Base-by-base conservation (phyloP, 768 basidiomycete genomes). In the Infundibulicybe gibba region DNA sequence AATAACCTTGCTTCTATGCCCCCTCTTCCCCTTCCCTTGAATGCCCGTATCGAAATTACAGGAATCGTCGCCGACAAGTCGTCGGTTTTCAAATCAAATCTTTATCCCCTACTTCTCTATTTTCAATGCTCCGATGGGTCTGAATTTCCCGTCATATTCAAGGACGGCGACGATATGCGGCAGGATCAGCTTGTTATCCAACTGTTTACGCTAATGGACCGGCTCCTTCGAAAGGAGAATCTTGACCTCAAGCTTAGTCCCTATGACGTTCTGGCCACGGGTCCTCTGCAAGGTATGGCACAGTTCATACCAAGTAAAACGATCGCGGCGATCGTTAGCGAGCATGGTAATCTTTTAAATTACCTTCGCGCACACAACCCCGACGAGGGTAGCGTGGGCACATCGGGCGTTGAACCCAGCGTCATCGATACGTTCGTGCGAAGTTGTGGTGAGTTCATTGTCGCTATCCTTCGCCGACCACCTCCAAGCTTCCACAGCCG, bases 131-230 rank as follows among this genome's bases (percentile, higher is more conserved):
- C 82, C 9, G 87, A 91, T 47, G 85, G 89, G 9, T 77, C 82
- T 13, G 90, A 94, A 60, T 98, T 88, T 64, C 90, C 94, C 0
- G 80, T 97, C 43, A 98, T 99, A 50, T 97, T 98, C 77, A 99
- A 98, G 67, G 94, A 97, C 55, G 97, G 97, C 12, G 97, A 98
- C 61, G 97, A 99, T 61, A 87, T 98, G 77, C 85, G 97, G 16
- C 97, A 99, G 64, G 97, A 99, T 61, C 97, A 99, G 63, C 81
- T 99, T 32, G 94, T 98, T 20, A 87, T 98, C 42, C 97, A 99
- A 64, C 75, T 98, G n/a, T 94, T 99, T 65, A 97, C 94, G 13
- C 80, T 99, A 20, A 99, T 99, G 97, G 94, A 99, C 61, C 77
- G 89, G 41, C 66, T 99, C 19, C 67, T 98, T 50, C 72, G 93